Evolutionary conservation across 2,329 filamentous ascomycete genomes (phyloP), one percentile per base, ranked within the genome.

Genomic region (Apiospora rasikravindrae): DNA sequence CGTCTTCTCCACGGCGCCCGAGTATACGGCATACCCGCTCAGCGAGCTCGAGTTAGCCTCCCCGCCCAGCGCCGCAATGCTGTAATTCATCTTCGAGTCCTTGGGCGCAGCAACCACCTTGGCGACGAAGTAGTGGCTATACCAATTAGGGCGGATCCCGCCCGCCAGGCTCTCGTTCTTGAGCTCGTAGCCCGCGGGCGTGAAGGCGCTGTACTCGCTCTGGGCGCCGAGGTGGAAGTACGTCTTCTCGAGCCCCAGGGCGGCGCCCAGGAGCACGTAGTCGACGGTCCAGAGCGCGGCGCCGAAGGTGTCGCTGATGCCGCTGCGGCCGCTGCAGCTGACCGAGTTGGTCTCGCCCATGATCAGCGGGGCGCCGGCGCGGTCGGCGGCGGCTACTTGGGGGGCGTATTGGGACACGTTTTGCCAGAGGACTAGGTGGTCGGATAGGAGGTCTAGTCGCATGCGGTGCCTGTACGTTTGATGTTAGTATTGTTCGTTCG

Each of bases 261-360:
- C 76, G 1, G 82, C 81, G 53, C 79, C 81, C 69, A 77, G 75
- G 42, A 83, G 79, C 77, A 81, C 79, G 77, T 84, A 87, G 77
- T 88, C 86, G 40, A 85, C 78, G 69, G 81, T 81, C 86, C 86
- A 88, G 10, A 88, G 82, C 24, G 83, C 86, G 10, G 85, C 85
- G 68, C 86, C 86, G 72, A 86, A 86, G 0, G 84, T 85, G 72
- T 86, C 84, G 61, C 80, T 81, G 67, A 86, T 81, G 14, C 86
- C 85, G 22, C 79, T 78, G 5, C 77, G 77, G 68, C 83, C 83
- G 24, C 80, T 78, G 74, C 82, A 82, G 67, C 79, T 81, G n/a
- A 82, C 77, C 19, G 81, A 83, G 77, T 87, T 86, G 1, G 84
- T 86, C 79, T 87, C 86, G 37, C 85, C 85, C 75, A 87, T 82